These are phyloP conservation scores for Puccinellia tenuiflora DNA, from an alignment of 176 grass and related monocot genomes.

Conservation along the genomic window DNA sequence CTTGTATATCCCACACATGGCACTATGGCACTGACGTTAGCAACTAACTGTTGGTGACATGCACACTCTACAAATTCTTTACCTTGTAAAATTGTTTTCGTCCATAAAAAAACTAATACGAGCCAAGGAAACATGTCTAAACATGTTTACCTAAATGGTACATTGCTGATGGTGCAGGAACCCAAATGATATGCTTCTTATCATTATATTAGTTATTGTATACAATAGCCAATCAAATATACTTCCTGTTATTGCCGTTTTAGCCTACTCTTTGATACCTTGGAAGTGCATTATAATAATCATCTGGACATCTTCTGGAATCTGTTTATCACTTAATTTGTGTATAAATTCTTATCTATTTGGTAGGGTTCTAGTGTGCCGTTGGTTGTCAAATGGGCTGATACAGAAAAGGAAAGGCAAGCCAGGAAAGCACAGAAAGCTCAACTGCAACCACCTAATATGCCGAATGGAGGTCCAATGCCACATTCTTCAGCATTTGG, in stretches of 20 bases:
- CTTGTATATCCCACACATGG: not conserved
- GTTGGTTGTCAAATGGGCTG: constrained; percentile 99
- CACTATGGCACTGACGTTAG: not conserved
- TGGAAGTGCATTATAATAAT: not conserved
- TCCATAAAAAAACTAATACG: not conserved
- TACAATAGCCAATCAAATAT: not conserved
- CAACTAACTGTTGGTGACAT: not conserved
- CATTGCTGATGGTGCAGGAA: not conserved
- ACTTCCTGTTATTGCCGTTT: not conserved
- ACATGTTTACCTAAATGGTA: not conserved
- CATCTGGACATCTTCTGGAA: not conserved
- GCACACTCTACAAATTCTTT: not conserved
- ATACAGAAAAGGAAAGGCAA: constrained; percentile 99
- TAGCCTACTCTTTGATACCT: constrained; percentile 7
- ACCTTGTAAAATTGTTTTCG: not conserved
- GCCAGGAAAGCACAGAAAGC: constrained; percentile 88
- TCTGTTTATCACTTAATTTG: not conserved
- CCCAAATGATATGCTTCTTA: not conserved
- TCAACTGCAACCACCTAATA: constrained; percentile 64
- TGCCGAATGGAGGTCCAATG: constrained; percentile 54
- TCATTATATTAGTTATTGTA: not conserved
- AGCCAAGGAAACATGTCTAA: not conserved
- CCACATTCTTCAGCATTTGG: constrained; percentile 87
- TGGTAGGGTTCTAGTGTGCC: constrained; percentile 91
- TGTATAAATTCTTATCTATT: constrained; percentile 15